Evolutionary conservation across 2,329 filamentous ascomycete species (phyloP).

Genomic region (Arthroderma uncinatum): DNA sequence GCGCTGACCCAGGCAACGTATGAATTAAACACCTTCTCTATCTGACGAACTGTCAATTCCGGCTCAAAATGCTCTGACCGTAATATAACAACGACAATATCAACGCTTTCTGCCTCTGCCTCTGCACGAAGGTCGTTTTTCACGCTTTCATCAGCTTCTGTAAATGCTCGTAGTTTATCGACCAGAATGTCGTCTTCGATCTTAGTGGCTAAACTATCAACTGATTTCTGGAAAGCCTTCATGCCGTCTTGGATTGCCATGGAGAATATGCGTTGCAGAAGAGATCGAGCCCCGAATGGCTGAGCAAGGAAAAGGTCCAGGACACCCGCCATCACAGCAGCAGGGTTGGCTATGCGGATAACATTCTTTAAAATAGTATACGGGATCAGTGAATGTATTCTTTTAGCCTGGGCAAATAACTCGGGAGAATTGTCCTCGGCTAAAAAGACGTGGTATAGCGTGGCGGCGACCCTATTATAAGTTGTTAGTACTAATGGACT

Average conservation of each 20-base stretch:
- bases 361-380: constrained; percentile 93
- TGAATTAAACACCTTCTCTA: constrained; percentile 79
- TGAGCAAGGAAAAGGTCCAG: constrained; percentile 93
- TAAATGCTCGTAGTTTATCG: constrained; percentile 70
- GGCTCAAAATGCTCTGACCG: constrained; percentile 66
- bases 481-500: not conserved
- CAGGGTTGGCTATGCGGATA: constrained; percentile 90
- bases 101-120: constrained; percentile 60
- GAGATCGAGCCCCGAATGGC: constrained; percentile 77
- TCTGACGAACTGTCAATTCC: constrained; percentile 60
- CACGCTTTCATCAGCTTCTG: constrained; percentile 59
- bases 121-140: constrained; percentile 66
- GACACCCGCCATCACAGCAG: constrained; percentile 91
- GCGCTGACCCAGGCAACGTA: constrained; percentile 94
- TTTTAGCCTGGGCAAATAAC: constrained; percentile 83
- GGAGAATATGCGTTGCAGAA: constrained; percentile 90
- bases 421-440: constrained; percentile 98
- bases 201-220: constrained; percentile 64
- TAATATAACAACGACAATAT: constrained; percentile 75
- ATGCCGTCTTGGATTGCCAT: constrained; percentile 88
- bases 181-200: constrained; percentile 72
- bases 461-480: constrained; percentile 62
- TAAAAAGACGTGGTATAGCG: constrained; percentile 91
- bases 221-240: constrained; percentile 70
- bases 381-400: constrained; percentile 87